Evolutionary conservation across 805 yeast genomes (phyloP), one percentile per base, ranked within the genome.

Genomic region (Tetrapisispora arboricola): DNA sequence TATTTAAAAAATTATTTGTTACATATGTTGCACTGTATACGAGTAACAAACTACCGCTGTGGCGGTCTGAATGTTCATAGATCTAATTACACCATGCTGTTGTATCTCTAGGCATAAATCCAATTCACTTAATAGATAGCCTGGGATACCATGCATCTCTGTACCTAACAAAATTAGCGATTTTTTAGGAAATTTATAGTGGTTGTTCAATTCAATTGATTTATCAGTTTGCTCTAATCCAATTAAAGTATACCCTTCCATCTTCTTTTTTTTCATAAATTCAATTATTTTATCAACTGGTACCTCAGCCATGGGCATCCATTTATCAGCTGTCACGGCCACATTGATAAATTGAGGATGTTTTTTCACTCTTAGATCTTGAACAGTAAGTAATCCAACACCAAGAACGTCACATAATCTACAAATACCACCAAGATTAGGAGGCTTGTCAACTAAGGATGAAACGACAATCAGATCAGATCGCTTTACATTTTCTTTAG

Each of bases 21-120:
- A 57, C 58, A 59, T 50, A 44, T 60, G 61, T 37, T 60, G 65
- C 3, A 60, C 51, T 1, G 94, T 78, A 53, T 90, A 88, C 0
- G 96, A 92, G 61, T 88, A 94, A 6, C 87, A 95, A 39, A 88
- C 76, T 17, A 88, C 87, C 0, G 96, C 97, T 0, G 96, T 80
- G 1, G 96, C 97, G 0, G 96, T 88, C 64, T 88, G 97, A 46
- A 88, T 88, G 55, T 88, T 88, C 97, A 88, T 88, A 1, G 96
- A 87, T 49, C 97, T 71, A 31, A 90, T 78, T 15, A 88, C 87
- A 13, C 97, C 97, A 31, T 77, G 80, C 57, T 88, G 97, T 55
- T 86, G 84, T 50, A 88, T 88, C 54, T 88, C 95, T 31, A 90
- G 76, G 57, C 96, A 88, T 49, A 79, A 66, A 55, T 88, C 96